Evolutionary conservation across 805 yeast species (phyloP), one percentile per base, ranked within the genome.

Genomic region (Saccharomycopsis amapae): DNA sequence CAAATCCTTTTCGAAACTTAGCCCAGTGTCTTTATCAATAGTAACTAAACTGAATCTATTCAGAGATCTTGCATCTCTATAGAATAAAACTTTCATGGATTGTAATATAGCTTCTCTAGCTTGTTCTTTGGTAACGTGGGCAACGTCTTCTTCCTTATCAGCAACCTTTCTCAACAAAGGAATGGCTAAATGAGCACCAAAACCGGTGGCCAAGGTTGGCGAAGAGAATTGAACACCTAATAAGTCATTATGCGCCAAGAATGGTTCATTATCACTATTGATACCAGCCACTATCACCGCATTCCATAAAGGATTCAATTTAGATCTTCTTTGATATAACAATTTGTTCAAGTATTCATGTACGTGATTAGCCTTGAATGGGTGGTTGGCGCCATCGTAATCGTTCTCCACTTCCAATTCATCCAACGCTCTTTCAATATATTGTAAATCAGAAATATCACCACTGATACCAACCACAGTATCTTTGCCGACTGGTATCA

Each of bases 271-370:
- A 34, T 79, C 79, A 53, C 75, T 78, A 60, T 84, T 83, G 55
- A 83, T 72, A 7, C 99, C 99, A 12, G 88, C 96, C 43, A 93
- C 97, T 46, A 93, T 71, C 32, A 85, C 67, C 1, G 97, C 83
- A 65, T 93, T 93, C 97, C 97, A 93, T 53, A 88, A 72, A 20
- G 99, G 99, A 62, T 93, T 79, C 90, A 93, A 81, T 65, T 93
- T 88, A 44, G 84, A 75, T 65, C 99, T 78, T 65, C 97, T 81
- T 54, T 75, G 70, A 67, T 93, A 93, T 72, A 90, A 71, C 37
- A 90, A 81, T 49, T 83, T 78, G 40, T 90, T 79, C 55, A 93
- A 69, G 63, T 88, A 93, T 61, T 85, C 90, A 63, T 86, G 94
- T 36, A 93, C 79, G 57, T 87, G 85, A 17, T 85, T 77, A n/a